Conservation (phyloP, 768 basidiomycete species). For the Chalciporus chontae region DNA sequence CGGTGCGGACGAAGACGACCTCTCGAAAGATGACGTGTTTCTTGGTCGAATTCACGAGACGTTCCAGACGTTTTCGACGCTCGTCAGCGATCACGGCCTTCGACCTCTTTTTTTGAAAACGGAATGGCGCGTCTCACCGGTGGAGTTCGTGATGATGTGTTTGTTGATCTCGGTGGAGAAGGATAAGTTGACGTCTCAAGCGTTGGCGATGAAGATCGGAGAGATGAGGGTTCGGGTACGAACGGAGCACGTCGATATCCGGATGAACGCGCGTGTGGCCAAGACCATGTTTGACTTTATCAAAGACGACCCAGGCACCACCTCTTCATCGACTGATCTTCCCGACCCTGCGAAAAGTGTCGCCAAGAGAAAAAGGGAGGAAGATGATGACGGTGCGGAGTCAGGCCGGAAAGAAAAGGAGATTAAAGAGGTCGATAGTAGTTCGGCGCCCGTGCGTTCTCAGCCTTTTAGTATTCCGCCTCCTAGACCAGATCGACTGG, state of each 20-base stretch:
- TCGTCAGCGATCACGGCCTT: constrained; percentile 39
- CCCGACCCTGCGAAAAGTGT: not conserved
- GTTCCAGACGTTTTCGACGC: constrained; percentile 43
- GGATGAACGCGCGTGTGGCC: constrained; percentile 57
- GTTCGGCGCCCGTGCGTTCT: not conserved
- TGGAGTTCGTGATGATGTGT: constrained; percentile 61
- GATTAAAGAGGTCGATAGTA: constrained; percentile 3
- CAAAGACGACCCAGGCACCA: constrained; percentile 12
- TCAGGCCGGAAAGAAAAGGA: constrained; percentile 16
- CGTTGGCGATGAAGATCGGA: constrained; percentile 43
- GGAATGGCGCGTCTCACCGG: constrained; percentile 54
- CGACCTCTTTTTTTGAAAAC: constrained; percentile 37
- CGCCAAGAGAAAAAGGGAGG: constrained; percentile 27
- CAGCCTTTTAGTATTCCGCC: constrained; percentile 9
- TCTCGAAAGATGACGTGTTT: constrained; percentile 33
- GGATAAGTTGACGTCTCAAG: constrained; percentile 32
- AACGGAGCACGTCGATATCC: constrained; percentile 55
- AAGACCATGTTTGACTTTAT: constrained; percentile 57
- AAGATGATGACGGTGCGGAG: constrained; percentile 5
- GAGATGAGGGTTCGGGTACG: constrained; percentile 58
- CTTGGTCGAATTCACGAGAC: constrained; percentile 36
- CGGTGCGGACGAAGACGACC: constrained; percentile 13
- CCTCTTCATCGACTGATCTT: constrained; percentile 1
- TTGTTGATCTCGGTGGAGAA: constrained; percentile 53
- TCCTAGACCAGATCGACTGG: constrained; percentile 17